Base-by-base conservation (phyloP, 2,329 filamentous ascomycete genomes). In the Diaporthe sp. region DNA sequence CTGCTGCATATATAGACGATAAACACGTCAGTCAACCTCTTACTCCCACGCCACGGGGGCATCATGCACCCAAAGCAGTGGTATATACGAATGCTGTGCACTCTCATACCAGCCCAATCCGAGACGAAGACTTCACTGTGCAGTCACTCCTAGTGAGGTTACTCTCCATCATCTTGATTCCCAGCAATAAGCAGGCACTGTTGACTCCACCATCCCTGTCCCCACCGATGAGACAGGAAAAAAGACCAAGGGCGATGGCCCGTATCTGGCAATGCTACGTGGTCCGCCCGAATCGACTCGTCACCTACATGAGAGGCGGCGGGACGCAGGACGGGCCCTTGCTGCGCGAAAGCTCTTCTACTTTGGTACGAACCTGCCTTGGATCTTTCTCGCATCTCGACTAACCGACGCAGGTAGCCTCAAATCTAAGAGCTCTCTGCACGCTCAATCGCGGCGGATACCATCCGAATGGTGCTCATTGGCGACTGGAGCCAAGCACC, bases 381-480 rank as follows among this genome's bases (percentile, higher is more conserved):
- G 47, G 70, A 68, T 47, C 72, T 19, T 58, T 70, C 68, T 59
- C 63, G 19, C 56, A 73, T 73, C 73, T 75, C 65, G 56, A 55
- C 73, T 53, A 42, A 58, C 50, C n/a, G 70, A 70, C 53, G 71
- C 73, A 75, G 56, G 71, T 73, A 73, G 73, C 73, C 71, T 70
- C 37, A 42, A 68, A 73, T 70, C 56, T 66, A 30, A 55, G 47
- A 73, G 30, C 37, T 27, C n/a, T 56, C 17, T 15, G 32, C 27
- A 35, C 44, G 7, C 37, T 4, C 17, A 47, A 27, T 66, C 70
- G 42, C n/a, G 30, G 37, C 61, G 55, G 70, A 42, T 30, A 51
- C 7, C 56, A 47, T 55, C 61, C 63, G 59, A 56, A 63, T 69
- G 61, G 70, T 27, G 32, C 44, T 61, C 32, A 17, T 51, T 42